A percentile compares a stretch with the other conserved stretches of the same genome.
These are phyloP conservation scores for Dothideomycetes sp. DNA, from an alignment of 2,329 filamentous ascomycete species.

Conservation along the genomic window DNA sequence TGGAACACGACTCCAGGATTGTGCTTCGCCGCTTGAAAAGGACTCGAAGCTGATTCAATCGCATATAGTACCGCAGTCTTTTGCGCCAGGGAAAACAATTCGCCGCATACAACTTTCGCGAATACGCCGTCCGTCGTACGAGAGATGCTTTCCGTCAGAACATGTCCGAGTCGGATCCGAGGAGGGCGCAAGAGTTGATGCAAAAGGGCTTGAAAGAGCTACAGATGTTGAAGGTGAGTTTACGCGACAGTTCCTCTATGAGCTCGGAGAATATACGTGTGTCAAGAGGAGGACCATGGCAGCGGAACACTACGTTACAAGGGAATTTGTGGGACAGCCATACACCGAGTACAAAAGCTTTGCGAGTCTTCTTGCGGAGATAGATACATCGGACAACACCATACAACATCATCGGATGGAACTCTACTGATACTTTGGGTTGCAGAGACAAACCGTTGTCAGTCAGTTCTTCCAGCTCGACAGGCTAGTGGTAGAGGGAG, in stretches of 20 bases:
- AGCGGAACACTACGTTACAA: background rate
- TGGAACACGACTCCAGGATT: background rate
- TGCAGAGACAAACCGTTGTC: constrained; percentile 84
- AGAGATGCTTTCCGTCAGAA: constrained; percentile 84
- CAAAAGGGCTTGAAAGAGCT: constrained; percentile 82
- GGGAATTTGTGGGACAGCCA: background rate
- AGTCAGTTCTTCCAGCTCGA: constrained; percentile 94
- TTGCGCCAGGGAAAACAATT: constrained; percentile 81
- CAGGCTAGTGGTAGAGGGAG: constrained; percentile 81
- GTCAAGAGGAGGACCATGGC: background rate
- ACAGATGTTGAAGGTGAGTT: constrained; percentile 77
- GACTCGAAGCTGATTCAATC: background rate
- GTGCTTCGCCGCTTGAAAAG: background rate
- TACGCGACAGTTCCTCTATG: background rate
- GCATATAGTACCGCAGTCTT: constrained; percentile 73
- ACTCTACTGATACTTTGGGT: too few species aligned
- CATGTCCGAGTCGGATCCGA: constrained; percentile 59
- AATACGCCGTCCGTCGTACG: constrained; percentile 87
- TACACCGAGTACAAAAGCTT: too few species aligned
- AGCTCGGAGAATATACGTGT: background rate
- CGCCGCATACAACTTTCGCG: constrained; percentile 92
- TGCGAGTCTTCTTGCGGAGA: too few species aligned
- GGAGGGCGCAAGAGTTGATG: constrained; percentile 76
- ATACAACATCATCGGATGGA: too few species aligned
- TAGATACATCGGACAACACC: too few species aligned